Evolutionary conservation across 768 basidiomycete species (phyloP).

Genomic region (Termitomyces sp.): DNA sequence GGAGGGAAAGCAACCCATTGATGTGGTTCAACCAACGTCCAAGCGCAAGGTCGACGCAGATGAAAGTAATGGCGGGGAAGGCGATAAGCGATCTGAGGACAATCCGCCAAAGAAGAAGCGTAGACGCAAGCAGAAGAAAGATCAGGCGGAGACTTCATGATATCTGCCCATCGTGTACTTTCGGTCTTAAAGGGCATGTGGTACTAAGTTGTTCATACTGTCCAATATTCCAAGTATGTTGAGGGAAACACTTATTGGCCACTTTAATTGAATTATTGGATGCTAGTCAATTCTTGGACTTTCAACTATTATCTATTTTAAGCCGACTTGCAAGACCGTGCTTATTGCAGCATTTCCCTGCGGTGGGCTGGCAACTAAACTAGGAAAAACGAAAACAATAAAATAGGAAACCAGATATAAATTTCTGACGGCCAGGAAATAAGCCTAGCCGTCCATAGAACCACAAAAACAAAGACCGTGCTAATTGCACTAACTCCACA

Average conservation of each 20-base stretch:
- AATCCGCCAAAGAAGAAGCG: slow-evolving; percentile 24
- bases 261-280: background rate
- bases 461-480: too few relatives aligned
- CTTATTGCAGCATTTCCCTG: too few relatives aligned
- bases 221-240: background rate
- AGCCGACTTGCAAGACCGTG: background rate
- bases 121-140: slow-evolving; percentile 20
- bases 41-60: slow-evolving; percentile 15
- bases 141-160: slow-evolving; percentile 5
- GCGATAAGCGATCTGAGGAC: slow-evolving; percentile 26
- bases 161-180: background rate
- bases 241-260: background rate
- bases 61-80: slow-evolving; percentile 38
- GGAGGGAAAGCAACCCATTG: slow-evolving; percentile 6
- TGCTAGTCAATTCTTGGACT: background rate
- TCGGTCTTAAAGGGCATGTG: background rate
- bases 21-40: background rate
- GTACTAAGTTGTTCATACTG: background rate
- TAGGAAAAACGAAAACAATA: too few relatives aligned
- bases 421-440: too few relatives aligned
- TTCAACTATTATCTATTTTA: too few relatives aligned
- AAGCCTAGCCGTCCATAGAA: too few relatives aligned
- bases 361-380: too few relatives aligned
- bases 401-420: too few relatives aligned
- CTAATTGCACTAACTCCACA: too few relatives aligned